Conservation (phyloP, 495 filamentous ascomycete genomes). For the Niebla homalea region DNA sequence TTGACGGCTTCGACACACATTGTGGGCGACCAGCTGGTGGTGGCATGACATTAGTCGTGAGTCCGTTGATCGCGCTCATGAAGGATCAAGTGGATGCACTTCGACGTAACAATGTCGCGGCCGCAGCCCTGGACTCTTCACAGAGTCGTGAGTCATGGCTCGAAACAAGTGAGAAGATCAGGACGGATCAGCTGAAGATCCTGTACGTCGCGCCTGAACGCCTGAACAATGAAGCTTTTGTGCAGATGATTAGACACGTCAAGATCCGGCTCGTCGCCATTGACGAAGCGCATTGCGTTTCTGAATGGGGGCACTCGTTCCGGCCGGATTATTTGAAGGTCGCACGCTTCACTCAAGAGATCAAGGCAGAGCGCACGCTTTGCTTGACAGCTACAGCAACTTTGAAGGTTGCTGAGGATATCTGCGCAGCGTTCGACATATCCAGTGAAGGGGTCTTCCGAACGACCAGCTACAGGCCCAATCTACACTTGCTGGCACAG, state of each 20-base stretch:
- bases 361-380: constrained; percentile 41
- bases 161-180: constrained; percentile 31
- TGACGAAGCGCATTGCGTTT: constrained; percentile 49
- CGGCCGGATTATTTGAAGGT: constrained; percentile 46
- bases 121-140: constrained; percentile 40
- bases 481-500: constrained; percentile 38
- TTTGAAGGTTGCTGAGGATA: constrained; percentile 38
- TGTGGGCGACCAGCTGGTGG: constrained; percentile 13
- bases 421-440: constrained; percentile 39
- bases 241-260: constrained; percentile 36
- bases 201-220: constrained; percentile 44
- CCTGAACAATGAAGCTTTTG: constrained; percentile 44
- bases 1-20: constrained; percentile 31
- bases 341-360: constrained; percentile 42
- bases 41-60: constrained; percentile 41
- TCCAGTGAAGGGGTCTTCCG: constrained; percentile 34
- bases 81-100: constrained; percentile 43
- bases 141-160: constrained; percentile 33
- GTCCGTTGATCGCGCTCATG: constrained; percentile 44
- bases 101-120: constrained; percentile 30
- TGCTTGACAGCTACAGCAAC: constrained; percentile 48
- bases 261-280: constrained; percentile 42
- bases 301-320: constrained; percentile 48
- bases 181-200: constrained; percentile 32
- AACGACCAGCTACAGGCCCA: constrained; percentile 43